Evolutionary conservation across 257 asterid species (phyloP).

Genomic region (Echites panduratus): DNA sequence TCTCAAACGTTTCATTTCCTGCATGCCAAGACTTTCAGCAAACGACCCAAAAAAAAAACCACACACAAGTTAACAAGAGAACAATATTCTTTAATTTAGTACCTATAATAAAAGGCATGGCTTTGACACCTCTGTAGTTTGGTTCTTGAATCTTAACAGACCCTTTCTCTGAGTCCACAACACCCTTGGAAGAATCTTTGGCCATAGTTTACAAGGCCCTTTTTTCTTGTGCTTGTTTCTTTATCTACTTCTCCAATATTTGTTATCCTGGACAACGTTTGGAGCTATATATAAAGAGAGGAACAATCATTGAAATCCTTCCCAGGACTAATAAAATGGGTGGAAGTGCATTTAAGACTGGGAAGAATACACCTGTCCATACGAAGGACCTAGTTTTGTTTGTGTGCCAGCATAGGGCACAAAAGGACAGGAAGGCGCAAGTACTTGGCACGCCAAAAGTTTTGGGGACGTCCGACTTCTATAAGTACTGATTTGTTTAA

Average conservation of each 20-base stretch:
- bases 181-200: neutral
- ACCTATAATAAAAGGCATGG: conserved; percentile 31
- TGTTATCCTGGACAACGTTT: neutral
- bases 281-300: neutral
- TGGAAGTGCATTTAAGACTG: too few relatives aligned
- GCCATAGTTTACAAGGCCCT: neutral
- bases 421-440: neutral
- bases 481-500: neutral
- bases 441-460: neutral
- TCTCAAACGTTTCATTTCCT: conserved; percentile 80
- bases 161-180: neutral
- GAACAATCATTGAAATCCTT: too few relatives aligned
- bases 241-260: neutral
- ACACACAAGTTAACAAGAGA: too few relatives aligned
- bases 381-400: too few relatives aligned
- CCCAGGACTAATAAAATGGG: too few relatives aligned
- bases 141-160: conserved; percentile 7
- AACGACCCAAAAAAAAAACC: neutral
- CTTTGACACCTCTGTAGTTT: conserved; percentile 26
- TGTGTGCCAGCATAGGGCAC: neutral
- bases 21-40: neutral
- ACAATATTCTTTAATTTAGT: neutral
- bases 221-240: neutral
- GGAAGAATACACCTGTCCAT: too few relatives aligned
- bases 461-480: neutral